Evolutionary conservation across 495 filamentous ascomycete genomes (phyloP), one percentile per base, ranked within the genome.

Genomic region (Staphylotrichum longicolle): DNA sequence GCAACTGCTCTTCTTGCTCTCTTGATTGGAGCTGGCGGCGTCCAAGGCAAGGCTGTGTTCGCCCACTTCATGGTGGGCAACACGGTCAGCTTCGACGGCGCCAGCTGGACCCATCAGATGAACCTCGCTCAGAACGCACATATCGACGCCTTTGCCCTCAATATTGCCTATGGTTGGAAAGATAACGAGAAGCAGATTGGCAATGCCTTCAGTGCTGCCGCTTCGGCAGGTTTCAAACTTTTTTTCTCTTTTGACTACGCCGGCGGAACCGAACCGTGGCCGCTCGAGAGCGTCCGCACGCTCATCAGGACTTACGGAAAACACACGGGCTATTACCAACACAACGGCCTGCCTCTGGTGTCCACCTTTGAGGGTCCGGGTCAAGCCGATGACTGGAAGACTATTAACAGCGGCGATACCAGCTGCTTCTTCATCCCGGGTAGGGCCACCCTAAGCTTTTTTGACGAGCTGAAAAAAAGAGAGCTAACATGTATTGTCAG

Each of bases 171-270:
- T 34, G 49, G 33, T 5, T 32, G 39, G 34, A 12, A 5, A 12
- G 20, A 11, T n/a, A 52, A 37, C 9, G 33, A 34, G 33, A 12
- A 11, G 11, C 2, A 12, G 4, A 4, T 52, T 12, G 49, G 33
- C 14, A 34, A 52, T 20, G 49, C 49, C 15, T 52, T 37, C 34
- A 37, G 33, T 2, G 49, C 49, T 3, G 49, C 49, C 32, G 12
- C 27, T 8, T 49, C 47, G 47, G 47, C 20, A 49, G 15, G 6
- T 12, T 76, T 78, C 61, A 74, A 73, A 65, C 69, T 76, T 5
- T 73, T 78, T 65, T 75, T 78, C 57, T 73, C 70, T 39, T 77
- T 76, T 53, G 75, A 76, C 60, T 74, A 75, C 51, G 67, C 63
- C 55, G 69, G 64, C 34, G n/a, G n/a, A n/a, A 68, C 65, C 15